These are phyloP conservation scores for Liriodendron chinense DNA, from an alignment of 164 flowering plant genomes.

Conservation along the genomic window DNA sequence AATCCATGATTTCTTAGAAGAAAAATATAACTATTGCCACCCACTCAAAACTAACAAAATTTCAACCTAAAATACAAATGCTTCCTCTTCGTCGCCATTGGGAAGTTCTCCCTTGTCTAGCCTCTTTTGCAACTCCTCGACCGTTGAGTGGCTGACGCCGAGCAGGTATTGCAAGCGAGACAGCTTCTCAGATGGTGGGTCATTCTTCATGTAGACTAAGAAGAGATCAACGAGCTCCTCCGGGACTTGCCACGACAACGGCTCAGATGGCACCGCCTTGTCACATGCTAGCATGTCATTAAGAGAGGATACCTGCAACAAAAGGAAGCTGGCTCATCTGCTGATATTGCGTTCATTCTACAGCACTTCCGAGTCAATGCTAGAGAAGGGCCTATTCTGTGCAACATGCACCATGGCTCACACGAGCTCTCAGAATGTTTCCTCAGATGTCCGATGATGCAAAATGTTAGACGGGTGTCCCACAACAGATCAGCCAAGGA, in stretches of 20 bases:
- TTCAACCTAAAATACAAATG: constrained; percentile 61
- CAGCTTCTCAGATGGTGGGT: constrained; percentile 62
- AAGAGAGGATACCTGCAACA: constrained; percentile 73
- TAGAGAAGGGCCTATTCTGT: too few relatives aligned
- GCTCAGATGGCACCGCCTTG: constrained; percentile 79
- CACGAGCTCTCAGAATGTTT: too few relatives aligned
- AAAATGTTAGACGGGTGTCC: too few relatives aligned
- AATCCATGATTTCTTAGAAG: too few relatives aligned
- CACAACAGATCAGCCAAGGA: too few relatives aligned
- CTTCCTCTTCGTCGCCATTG: constrained; percentile 51
- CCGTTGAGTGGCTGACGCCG: constrained; percentile 66
- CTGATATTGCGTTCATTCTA: too few relatives aligned
- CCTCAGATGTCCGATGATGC: too few relatives aligned
- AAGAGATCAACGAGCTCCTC: constrained; percentile 83
- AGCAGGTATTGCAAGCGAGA: constrained; percentile 79
- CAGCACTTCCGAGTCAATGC: too few relatives aligned
- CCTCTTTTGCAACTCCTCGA: constrained; percentile 47
- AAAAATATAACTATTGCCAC: too few relatives aligned
- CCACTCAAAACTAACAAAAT: constrained; percentile 7
- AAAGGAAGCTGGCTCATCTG: background rate
- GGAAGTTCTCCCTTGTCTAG: constrained; percentile 27
- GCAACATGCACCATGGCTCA: too few relatives aligned
- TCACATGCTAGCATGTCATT: constrained; percentile 93
- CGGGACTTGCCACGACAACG: constrained; percentile 78
- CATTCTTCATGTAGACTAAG: constrained; percentile 51